phyloP scores from a whole-genome alignment of 768 basidiomycete genomes.

The Suillus subluteus region DNA sequence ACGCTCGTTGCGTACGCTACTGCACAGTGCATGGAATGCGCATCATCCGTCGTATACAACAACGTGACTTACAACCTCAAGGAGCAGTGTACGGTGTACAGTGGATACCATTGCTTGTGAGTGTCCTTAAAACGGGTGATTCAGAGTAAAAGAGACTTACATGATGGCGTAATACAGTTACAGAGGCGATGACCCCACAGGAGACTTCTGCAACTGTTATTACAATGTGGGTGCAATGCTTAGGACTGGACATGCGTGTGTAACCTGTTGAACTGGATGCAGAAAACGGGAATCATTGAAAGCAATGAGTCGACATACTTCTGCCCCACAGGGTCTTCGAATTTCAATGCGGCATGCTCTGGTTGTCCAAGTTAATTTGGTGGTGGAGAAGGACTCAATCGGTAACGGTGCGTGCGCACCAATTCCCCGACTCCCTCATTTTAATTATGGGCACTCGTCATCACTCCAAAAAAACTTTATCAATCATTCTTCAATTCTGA shows the following conservation, averaged over 20 bases:
- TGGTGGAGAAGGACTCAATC: neutral
- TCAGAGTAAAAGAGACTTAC: neutral
- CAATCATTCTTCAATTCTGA: too few relatives aligned
- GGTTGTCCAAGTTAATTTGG: constrained; percentile 3
- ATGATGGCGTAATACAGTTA: neutral
- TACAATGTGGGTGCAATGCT: neutral
- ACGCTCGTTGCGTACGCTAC: neutral
- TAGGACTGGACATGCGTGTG: neutral
- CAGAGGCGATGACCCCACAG: neutral
- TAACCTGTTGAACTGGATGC: neutral
- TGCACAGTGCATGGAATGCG: constrained; percentile 8
- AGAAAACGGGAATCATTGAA: neutral
- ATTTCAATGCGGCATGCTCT: neutral
- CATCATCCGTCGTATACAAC: neutral
- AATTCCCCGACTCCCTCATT: too few relatives aligned
- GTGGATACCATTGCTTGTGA: constrained; percentile 9
- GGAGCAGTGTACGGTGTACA: constrained; percentile 1
- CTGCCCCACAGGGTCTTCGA: neutral
- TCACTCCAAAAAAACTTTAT: too few relatives aligned
- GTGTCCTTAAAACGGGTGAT: neutral
- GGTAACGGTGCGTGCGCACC: too few relatives aligned
- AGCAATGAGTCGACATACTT: constrained; percentile 4
- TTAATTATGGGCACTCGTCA: too few relatives aligned
- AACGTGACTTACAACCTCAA: neutral
- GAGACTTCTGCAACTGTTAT: constrained; percentile 5